Conservation (phyloP, 176 grass and related monocot species). For the Ananas comosus region DNA sequence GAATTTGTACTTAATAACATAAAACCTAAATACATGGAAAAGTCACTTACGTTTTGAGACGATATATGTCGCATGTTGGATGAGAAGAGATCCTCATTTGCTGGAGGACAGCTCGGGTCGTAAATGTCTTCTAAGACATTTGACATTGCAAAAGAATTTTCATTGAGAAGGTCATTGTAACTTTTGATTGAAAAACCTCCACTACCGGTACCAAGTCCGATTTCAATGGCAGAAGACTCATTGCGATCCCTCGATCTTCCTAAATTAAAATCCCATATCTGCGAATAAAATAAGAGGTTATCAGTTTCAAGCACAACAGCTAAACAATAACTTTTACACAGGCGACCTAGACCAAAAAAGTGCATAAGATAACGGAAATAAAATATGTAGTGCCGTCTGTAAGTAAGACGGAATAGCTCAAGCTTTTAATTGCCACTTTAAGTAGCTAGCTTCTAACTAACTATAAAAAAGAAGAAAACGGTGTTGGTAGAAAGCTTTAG, state of each 20-base stretch:
- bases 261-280: conserved; percentile 86
- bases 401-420: background rate
- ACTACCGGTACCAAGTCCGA: conserved; percentile 34
- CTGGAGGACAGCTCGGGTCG: conserved; percentile 42
- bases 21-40: background rate
- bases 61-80: conserved; percentile 35
- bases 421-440: background rate
- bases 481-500: background rate
- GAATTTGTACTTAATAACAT: background rate
- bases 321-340: background rate
- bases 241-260: conserved; percentile 50
- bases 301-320: conserved; percentile 8
- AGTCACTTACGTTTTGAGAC: conserved; percentile 38
- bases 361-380: background rate
- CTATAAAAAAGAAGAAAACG: background rate
- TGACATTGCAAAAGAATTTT: conserved; percentile 48
- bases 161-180: conserved; percentile 55
- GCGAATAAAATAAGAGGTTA: conserved; percentile 14
- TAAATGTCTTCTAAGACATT: conserved; percentile 65
- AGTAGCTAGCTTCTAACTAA: background rate
- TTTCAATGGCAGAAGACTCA: conserved; percentile 42
- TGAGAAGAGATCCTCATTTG: conserved; percentile 51
- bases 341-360: background rate
- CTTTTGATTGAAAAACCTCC: conserved; percentile 62
- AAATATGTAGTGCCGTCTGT: no score